These are phyloP conservation scores for Fraxinus excelsior DNA, from an alignment of 257 asterid species.

Conservation along the genomic window DNA sequence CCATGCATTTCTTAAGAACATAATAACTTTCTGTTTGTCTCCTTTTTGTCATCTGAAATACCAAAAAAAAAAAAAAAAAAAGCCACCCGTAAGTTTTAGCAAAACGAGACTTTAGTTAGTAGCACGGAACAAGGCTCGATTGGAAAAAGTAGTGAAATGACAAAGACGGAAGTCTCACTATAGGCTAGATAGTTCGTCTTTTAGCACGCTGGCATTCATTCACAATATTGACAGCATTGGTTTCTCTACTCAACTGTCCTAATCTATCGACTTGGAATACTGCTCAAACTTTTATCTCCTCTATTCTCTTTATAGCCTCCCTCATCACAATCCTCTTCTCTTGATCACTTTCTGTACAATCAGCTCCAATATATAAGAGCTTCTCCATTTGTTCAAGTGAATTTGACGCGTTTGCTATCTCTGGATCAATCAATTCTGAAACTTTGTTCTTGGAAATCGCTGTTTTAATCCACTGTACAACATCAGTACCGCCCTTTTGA, in stretches of 20 bases:
- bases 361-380: conserved; percentile 58
- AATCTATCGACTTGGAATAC: neutral
- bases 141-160: neutral
- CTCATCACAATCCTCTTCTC: conserved; percentile 57
- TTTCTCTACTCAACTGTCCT: neutral
- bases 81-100: neutral
- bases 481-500: conserved; percentile 80
- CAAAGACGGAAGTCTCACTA: neutral
- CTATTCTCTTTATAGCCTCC: conserved; percentile 72
- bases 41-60: neutral
- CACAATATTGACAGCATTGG: neutral
- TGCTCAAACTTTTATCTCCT: conserved; percentile 50
- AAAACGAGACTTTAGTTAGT: neutral
- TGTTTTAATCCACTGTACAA: conserved; percentile 65
- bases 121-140: neutral
- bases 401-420: conserved; percentile 36
- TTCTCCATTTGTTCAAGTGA: conserved; percentile 55
- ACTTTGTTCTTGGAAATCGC: conserved; percentile 47
- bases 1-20: neutral
- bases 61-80: neutral
- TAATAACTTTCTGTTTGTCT: neutral
- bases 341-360: conserved; percentile 59
- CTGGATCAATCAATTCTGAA: conserved; percentile 72
- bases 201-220: neutral
- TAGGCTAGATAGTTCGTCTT: neutral